Evolutionary conservation across 2,329 filamentous ascomycete species (phyloP), one percentile per base, ranked within the genome.

Genomic region (Paraconiothyrium brasiliense): DNA sequence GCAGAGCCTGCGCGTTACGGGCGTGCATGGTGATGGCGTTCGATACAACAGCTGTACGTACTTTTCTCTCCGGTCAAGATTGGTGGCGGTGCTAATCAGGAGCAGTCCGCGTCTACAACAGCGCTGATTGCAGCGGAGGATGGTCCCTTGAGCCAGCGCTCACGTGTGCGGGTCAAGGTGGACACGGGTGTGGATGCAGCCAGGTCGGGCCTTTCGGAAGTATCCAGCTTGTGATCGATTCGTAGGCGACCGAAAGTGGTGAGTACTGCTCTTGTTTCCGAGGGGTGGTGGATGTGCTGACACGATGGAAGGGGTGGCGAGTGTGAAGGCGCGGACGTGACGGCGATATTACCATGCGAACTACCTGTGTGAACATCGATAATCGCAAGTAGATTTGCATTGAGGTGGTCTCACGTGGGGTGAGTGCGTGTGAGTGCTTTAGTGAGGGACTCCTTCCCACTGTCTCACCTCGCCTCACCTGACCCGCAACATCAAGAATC

Each of bases 31-130:
- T 22, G 32, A 3, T 27, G 34, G n/a, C 37, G n/a, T 64, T 22
- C 50, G 30, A 41, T 64, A 64, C 35, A 61, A 60, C 24, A 30
- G n/a, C 6, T 54, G 62, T 62, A 54, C 58, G 61, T 63, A 16
- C 1, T 5, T 6, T 13, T n/a, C 4, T 14, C 7, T 37, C 16
- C 20, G 1, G 8, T 41, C 30, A n/a, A n/a, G 3, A 32, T 1
- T 6, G 27, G 4, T 30, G n/a, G 32, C 22, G 32, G 24, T 30
- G 43, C n/a, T 47, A 32, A 54, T 13, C 37, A 41, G 22, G 13
- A 6, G 8, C 16, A 65, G 62, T 62, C 4, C 59, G 51, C 24
- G 41, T 65, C 35, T 62, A 57, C 37, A 22, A 54, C 13, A 43
- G n/a, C 14, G 8, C 2, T 4, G 24, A 59, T 22, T 65, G 63